Base-by-base conservation (phyloP, 495 filamentous ascomycete genomes). In the Xylaria telfairii region DNA sequence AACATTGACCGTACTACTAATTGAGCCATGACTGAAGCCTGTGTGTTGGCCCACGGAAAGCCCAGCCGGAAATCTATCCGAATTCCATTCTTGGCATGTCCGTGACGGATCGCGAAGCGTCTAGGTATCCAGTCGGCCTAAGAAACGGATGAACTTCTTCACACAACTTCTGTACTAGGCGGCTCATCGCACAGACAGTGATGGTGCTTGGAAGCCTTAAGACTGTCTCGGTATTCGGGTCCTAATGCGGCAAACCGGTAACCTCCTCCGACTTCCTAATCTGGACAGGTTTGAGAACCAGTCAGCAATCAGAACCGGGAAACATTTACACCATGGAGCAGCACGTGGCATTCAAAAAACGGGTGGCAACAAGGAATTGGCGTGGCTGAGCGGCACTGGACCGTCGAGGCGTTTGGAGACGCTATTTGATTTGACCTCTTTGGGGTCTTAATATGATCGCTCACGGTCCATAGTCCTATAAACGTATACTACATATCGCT, bases 191-290 rank as follows among this genome's bases (percentile, higher is more conserved):
- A 44, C 26, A 17, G 21, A 46, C 10, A 46, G 19, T 1, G 12
- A n/a, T 49, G 10, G 21, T 13, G 30, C 42, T 41, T 47, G 65
- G 21, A 61, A 62, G 17, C 46, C 32, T 46, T 21, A 4, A 69
- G 44, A 57, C 42, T 1, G n/a, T 46, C 53, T 69, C 34, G 53
- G 42, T 42, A 69, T 44, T 61, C 24, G 26, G 13, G 15, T 37
- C 67, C 54, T 6, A 53, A 51, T 41, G 13, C 21, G 67, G 49
- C 56, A 42, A 63, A 28, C 32, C 46, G 61, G 61, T 26, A n/a
- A 65, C 17, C 39, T 28, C 17, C 68, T 70, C 68, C 68, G 68
- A 44, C 15, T 65, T 65, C 60, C 68, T 59, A 37, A 47, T 65
- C 32, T 7, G 51, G 61, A 53, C 42, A 69, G 42, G 8, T 30